Conservation (phyloP, 495 filamentous ascomycete genomes). For the Penicillium angulare region DNA sequence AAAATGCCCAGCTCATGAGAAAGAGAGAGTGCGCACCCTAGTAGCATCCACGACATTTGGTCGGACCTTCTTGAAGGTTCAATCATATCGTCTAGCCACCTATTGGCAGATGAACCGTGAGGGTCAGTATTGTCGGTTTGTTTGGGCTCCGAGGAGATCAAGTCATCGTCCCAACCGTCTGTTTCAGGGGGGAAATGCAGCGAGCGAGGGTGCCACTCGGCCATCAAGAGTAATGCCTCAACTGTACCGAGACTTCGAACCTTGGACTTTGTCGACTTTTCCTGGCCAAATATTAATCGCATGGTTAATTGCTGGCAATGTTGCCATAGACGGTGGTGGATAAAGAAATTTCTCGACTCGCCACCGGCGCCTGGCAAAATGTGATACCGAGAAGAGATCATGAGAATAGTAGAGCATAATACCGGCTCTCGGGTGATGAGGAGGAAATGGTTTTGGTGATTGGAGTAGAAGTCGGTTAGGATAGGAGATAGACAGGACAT, state of each 20-base stretch:
- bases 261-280: slow-evolving; percentile 44
- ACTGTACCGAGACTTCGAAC: slow-evolving; percentile 50
- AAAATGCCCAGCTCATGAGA: slow-evolving; percentile 52
- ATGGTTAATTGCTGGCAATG: slow-evolving; percentile 52
- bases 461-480: slow-evolving; percentile 49
- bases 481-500: slow-evolving; percentile 54
- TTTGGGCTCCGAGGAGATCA: slow-evolving; percentile 26
- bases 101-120: slow-evolving; percentile 26
- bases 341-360: slow-evolving; percentile 53
- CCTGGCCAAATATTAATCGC: slow-evolving; percentile 52
- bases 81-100: slow-evolving; percentile 48
- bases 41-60: slow-evolving; percentile 58
- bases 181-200: slow-evolving; percentile 53
- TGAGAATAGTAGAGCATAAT: slow-evolving; percentile 50
- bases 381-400: slow-evolving; percentile 54
- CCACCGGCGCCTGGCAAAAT: slow-evolving; percentile 52
- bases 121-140: slow-evolving; percentile 13
- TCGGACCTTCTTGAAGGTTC: slow-evolving; percentile 53
- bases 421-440: slow-evolving; percentile 49
- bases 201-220: slow-evolving; percentile 56
- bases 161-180: slow-evolving; percentile 49
- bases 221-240: slow-evolving; percentile 51
- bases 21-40: slow-evolving; percentile 51
- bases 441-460: slow-evolving; percentile 42
- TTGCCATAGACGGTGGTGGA: slow-evolving; percentile 54